These are phyloP conservation scores for Pichia sorboxylosa DNA, from an alignment of 1,139 yeast species.

Conservation along the genomic window DNA sequence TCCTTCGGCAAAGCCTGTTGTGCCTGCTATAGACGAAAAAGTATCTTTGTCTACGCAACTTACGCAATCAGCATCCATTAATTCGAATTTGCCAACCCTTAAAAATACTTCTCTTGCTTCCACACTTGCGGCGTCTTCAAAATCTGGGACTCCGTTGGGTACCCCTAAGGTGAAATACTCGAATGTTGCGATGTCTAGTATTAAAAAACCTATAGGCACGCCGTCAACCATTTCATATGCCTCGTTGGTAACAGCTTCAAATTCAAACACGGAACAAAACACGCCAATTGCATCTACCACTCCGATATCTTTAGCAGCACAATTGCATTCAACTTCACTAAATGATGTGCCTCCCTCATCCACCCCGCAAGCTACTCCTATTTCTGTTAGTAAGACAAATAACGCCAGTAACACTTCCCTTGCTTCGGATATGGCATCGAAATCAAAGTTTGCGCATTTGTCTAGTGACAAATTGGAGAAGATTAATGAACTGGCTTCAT, in stretches of 20 bases:
- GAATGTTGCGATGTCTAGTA: slow-evolving; percentile 20
- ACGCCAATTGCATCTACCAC: neutral
- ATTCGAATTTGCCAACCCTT: slow-evolving; percentile 12
- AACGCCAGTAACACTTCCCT: neutral
- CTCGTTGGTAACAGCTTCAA: slow-evolving; percentile 4
- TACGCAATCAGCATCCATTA: slow-evolving; percentile 6
- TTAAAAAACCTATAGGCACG: slow-evolving; percentile 10
- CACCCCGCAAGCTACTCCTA: no score
- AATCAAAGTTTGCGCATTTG: neutral
- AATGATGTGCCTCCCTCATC: no score
- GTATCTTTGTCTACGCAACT: slow-evolving; percentile 10
- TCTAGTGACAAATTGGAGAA: neutral
- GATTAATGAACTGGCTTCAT: slow-evolving; percentile 7
- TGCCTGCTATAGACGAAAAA: no score
- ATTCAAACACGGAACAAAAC: no score
- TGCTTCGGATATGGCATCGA: neutral
- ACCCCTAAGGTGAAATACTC: slow-evolving; percentile 26
- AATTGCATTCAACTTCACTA: no score
- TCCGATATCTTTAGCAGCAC: no score
- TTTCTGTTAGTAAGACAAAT: no score
- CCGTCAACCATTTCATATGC: slow-evolving; percentile 5
- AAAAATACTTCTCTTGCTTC: slow-evolving; percentile 9
- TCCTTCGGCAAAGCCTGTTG: no score
- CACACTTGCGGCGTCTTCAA: slow-evolving; percentile 8
- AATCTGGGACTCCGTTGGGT: slow-evolving; percentile 20